Evolutionary conservation across 2,329 filamentous ascomycete species (phyloP).

Genomic region (Pseudogymnoascus sp.): DNA sequence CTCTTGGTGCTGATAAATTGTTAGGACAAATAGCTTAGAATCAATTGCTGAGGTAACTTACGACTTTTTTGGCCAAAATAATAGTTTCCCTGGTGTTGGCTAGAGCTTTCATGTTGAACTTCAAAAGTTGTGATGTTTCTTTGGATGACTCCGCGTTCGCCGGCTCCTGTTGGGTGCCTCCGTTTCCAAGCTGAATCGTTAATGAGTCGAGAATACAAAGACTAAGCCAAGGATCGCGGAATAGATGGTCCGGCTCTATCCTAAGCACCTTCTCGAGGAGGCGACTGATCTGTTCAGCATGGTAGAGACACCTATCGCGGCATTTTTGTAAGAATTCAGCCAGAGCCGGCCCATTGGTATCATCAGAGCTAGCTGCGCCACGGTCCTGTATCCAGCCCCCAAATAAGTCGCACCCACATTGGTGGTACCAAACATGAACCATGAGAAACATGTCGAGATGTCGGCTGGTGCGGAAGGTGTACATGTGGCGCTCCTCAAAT

Average conservation of each 20-base stretch:
- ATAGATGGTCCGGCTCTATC: constrained; percentile 7
- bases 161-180: neutral
- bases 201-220: constrained; percentile 8
- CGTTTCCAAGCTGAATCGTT: neutral
- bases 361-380: constrained; percentile 14
- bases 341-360: constrained; percentile 11
- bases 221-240: constrained; percentile 5
- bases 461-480: constrained; percentile 6
- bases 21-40: neutral
- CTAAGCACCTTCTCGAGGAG: constrained; percentile 4
- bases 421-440: constrained; percentile 11
- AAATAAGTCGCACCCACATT: neutral
- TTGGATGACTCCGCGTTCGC: neutral
- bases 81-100: neutral
- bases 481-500: constrained; percentile 9
- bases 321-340: constrained; percentile 8
- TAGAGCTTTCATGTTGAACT: constrained; percentile 2
- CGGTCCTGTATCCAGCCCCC: constrained; percentile 15
- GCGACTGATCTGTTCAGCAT: neutral
- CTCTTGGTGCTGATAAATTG: neutral
- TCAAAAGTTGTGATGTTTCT: neutral
- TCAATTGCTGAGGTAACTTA: neutral
- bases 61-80: constrained; percentile 2
- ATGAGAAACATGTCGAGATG: constrained; percentile 12
- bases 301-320: neutral